These are phyloP conservation scores for Lepiota subincarnata DNA, from an alignment of 768 basidiomycete species.

Conservation along the genomic window DNA sequence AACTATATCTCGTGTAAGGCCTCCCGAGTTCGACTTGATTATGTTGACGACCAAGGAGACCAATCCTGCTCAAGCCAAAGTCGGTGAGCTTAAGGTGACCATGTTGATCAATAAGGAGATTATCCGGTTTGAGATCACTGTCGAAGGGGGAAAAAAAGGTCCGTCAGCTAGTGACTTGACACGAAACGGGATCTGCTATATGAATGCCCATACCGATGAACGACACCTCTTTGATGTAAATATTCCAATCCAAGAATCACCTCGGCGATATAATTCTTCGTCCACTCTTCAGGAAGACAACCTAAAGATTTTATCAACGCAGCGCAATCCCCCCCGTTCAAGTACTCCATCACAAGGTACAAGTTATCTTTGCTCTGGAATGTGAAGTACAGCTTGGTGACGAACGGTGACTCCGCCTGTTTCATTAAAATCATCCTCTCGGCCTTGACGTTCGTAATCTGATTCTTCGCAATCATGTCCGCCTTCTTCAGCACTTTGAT, in stretches of 20 bases:
- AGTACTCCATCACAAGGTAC: conserved; percentile 99
- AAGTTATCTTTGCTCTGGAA: conserved; percentile 99
- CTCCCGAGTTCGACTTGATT: conserved; percentile 57
- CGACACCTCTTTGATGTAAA: conserved; percentile 91
- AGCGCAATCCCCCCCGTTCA: conserved; percentile 97
- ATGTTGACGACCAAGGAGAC: conserved; percentile 96
- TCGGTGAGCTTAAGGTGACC: conserved; percentile 98
- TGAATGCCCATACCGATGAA: conserved; percentile 75
- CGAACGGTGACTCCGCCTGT: conserved; percentile 96
- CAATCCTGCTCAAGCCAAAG: conserved; percentile 94
- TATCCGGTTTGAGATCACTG: conserved; percentile 97
- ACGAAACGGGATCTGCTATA: conserved; percentile 1
- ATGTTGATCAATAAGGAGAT: conserved; percentile 92
- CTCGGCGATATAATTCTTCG: conserved; percentile 93
- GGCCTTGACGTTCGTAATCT: conserved; percentile 99
- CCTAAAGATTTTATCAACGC: conserved; percentile 96
- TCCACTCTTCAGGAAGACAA: conserved; percentile 93
- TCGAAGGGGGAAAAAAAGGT: background rate
- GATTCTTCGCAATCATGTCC: conserved; percentile 99
- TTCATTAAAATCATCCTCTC: conserved; percentile 99
- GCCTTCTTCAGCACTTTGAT: conserved; percentile 99
- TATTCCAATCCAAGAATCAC: conserved; percentile 94
- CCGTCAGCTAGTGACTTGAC: conserved; percentile 11
- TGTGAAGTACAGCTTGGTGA: conserved; percentile 96
- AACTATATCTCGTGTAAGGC: conserved; percentile 50